Base-by-base conservation (phyloP, 768 basidiomycete genomes). In the Lactarius tabidus region DNA sequence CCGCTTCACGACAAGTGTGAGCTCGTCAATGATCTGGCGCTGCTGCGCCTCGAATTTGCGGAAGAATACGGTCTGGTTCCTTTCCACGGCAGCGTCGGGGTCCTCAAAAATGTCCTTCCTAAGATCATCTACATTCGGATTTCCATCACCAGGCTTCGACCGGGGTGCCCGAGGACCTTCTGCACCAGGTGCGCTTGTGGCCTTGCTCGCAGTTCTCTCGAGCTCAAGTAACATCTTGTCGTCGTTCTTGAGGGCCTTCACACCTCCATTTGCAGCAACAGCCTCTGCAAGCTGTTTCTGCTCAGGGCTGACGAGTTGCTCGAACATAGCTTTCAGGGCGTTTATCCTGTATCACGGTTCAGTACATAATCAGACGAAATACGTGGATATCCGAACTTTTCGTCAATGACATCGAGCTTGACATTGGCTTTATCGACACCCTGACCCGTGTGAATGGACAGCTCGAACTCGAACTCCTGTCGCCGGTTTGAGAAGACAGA, bases 391-490 rank as follows among this genome's bases (percentile, higher is more conserved):
- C 8, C 33, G 26, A 28, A 70, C 72, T 71, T 71, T 41, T 62
- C 38, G 23, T 69, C 67, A 56, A 68, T 53, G 18, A 10, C 23
- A 26, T 67, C 70, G 3, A 75, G 61, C 60, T 57, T 60, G 20
- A 5, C 23, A 17, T 66, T 62, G 48, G 56, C 64, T 10, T 35
- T 61, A 10, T 62, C 67, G 8, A 68, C 33, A 18, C 59, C 64
- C 51, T 63, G 54, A 8, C 70, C 72, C 4, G 68, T 72, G 59
- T 77, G 73, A 15, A 76, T 68, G 9, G 68, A 64, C 20, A 77
- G 64, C 31, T 74, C 75, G 43, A 72, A 71, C 35, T 73, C 61
- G 56, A 77, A 72, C 4, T 75, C 74, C 18, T 33, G 39, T 2
- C 71, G 68, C 2, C 74, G 70, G 9, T 65, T 61, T 3, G 55